Evolutionary conservation across 1,139 yeast genomes (phyloP), one percentile per base, ranked within the genome.

Genomic region (Kurtzmaniella quercitrusa): DNA sequence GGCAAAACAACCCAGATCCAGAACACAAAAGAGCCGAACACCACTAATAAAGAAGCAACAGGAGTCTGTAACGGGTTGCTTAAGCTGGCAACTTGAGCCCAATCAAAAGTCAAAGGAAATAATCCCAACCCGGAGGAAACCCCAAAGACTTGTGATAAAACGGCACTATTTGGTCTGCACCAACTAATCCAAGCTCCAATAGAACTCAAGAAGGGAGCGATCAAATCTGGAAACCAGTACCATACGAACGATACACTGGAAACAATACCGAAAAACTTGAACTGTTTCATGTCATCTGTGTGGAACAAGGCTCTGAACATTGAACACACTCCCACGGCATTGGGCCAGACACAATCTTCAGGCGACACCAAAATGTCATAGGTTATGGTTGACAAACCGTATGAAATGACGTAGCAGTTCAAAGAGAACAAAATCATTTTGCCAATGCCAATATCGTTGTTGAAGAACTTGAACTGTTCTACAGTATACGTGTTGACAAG

Each of bases 71-170:
- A 38, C 2, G 52, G 52, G 33, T 48, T 45, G 18, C 34, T 41
- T 6, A 41, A 23, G n/a, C 47, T 43, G 9, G 47, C 15, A 18
- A 49, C 36, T 43, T 49, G 51, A 12, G 47, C 46, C 52, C 52
- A 49, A 36, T 57, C 61, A 25, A 57, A 53, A 17, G 73, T 65
- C 43, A 77, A 59, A 16, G 89, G 89, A 56, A 81, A 62, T 59
- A 81, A 59, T 18, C 87, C 89, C 45, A 82, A 65, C 10, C 87
- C 87, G 11, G 81, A 66, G n/a, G 66, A 50, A 24, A 77, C 66
- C 41, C 89, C 87, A 56, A 82, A 81, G 39, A 84, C 62, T 59
- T 81, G 85, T 39, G 45, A 37, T n/a, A 45, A 38, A 3, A 44
- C 19, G 16, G 48, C 46, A 34, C 41, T 45, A 12, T 31, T 17